Evolutionary conservation across 495 filamentous ascomycete species (phyloP).

Genomic region (Penicillium paxilli): DNA sequence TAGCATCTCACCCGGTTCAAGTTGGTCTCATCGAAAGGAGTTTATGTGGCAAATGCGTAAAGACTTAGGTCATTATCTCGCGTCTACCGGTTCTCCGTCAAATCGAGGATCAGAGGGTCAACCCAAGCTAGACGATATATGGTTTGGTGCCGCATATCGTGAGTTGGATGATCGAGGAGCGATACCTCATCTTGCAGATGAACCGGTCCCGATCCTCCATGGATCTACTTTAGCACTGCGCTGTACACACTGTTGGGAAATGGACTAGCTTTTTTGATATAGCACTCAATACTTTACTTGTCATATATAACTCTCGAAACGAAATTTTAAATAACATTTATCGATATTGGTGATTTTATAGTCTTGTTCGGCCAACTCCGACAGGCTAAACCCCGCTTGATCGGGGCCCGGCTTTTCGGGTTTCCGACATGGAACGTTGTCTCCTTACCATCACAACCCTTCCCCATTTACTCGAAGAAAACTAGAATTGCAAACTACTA

Average conservation of each 20-base stretch:
- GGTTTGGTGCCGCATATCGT: slow-evolving; percentile 28
- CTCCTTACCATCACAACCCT: background rate
- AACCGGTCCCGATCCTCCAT: slow-evolving; percentile 22
- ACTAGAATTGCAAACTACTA: background rate
- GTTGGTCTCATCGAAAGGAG: slow-evolving; percentile 27
- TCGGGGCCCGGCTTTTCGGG: slow-evolving; percentile 21
- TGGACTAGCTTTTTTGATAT: background rate
- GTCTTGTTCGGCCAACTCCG: background rate
- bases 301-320: no score
- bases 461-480: background rate
- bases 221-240: slow-evolving; percentile 15
- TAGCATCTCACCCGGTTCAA: background rate
- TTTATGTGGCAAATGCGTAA: slow-evolving; percentile 31
- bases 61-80: slow-evolving; percentile 23
- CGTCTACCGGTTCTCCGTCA: background rate
- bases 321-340: no score
- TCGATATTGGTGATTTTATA: no score
- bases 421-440: slow-evolving; percentile 1
- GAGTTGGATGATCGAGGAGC: slow-evolving; percentile 24
- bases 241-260: slow-evolving; percentile 24
- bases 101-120: background rate
- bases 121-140: slow-evolving; percentile 22
- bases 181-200: slow-evolving; percentile 26
- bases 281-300: background rate
- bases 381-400: slow-evolving; percentile 1